Conservation (phyloP, 345 rosid genomes). For the Citrus maxima region DNA sequence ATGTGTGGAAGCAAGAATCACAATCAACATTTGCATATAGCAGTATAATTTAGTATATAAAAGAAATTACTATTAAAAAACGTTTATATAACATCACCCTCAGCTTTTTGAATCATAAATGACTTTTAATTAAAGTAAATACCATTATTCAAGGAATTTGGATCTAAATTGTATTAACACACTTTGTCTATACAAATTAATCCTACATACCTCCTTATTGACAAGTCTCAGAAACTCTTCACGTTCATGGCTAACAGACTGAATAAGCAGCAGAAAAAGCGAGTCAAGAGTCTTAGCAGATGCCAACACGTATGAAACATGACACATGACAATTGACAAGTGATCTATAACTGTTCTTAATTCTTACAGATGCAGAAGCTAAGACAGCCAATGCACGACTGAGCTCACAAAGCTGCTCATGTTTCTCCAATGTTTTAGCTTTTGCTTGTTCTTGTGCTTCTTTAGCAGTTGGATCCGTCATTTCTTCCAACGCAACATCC, state of each 20-base stretch:
- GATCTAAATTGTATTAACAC: neutral
- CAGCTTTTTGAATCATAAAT: neutral
- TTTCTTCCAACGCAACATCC: slow-evolving; percentile 84
- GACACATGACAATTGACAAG: neutral
- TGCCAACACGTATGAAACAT: slow-evolving; percentile 10
- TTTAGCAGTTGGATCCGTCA: slow-evolving; percentile 61
- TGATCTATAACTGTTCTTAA: slow-evolving; percentile 2
- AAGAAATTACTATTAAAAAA: neutral
- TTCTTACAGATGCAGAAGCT: slow-evolving; percentile 94
- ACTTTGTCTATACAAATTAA: neutral
- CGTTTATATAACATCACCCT: neutral
- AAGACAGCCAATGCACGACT: slow-evolving; percentile 94
- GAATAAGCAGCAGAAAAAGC: slow-evolving; percentile 24
- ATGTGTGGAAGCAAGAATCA: neutral
- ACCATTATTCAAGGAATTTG: neutral
- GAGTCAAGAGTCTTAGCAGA: slow-evolving; percentile 9
- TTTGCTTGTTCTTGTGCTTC: slow-evolving; percentile 71
- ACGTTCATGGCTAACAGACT: slow-evolving; percentile 96
- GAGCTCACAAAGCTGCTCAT: slow-evolving; percentile 95
- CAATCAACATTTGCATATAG: neutral
- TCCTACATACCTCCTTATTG: slow-evolving; percentile 67
- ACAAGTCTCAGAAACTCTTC: slow-evolving; percentile 90
- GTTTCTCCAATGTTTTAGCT: slow-evolving; percentile 86
- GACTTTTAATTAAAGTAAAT: neutral
- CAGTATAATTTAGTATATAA: neutral